Evolutionary conservation across 2,329 filamentous ascomycete species (phyloP), one percentile per base, ranked within the genome.

Genomic region (Botrytis byssoidea): DNA sequence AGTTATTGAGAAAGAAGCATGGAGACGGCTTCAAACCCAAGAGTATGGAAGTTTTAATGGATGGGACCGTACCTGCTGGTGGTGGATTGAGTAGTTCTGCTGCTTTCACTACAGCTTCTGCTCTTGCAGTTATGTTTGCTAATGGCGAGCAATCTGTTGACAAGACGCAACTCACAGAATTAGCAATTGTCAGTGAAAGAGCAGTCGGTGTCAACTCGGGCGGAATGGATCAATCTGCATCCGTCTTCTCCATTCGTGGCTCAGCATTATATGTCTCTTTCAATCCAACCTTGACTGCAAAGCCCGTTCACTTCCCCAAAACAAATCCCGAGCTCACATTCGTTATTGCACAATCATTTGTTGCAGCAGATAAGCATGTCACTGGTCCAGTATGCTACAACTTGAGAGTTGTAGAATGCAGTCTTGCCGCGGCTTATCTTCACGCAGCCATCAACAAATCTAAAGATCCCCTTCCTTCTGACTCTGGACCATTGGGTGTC

Each of bases 191-290:
- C 55, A 97, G 94, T 64, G 96, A 99, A 85, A 90, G 96, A 73
- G 91, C 93, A 25, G 96, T 98, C 6, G 96, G 96, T 70, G 96
- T 99, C 78, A 98, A 98, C 84, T 97, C 94, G 8, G 96, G 96
- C 82, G 96, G 95, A 73, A 98, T 99, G 96, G 96, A 99, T 81
- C 96, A 99, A 84, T 91, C 94, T 22, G 96, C 96, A 48, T 98
- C 95, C 0, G 95, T 99, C 76, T 96, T 99, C 83, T 95, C 94
- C 0, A 88, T 93, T 79, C 90, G 91, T 77, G 95, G 93, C 69
- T 93, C 92, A 57, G 94, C 96, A 16, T 89, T 98, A 61, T 95
- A 97, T 81, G 95, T 98, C 74, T 93, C 92, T 16, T 99, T 99
- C 85, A 90, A 90, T 76, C 96, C 96, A 4, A 86, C 85, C 29